A percentile compares a stretch with the other conserved stretches of the same genome.
These are phyloP conservation scores for Phytopythium chamaehyphon DNA, from an alignment of 352 stramenopile species.

Conservation along the genomic window DNA sequence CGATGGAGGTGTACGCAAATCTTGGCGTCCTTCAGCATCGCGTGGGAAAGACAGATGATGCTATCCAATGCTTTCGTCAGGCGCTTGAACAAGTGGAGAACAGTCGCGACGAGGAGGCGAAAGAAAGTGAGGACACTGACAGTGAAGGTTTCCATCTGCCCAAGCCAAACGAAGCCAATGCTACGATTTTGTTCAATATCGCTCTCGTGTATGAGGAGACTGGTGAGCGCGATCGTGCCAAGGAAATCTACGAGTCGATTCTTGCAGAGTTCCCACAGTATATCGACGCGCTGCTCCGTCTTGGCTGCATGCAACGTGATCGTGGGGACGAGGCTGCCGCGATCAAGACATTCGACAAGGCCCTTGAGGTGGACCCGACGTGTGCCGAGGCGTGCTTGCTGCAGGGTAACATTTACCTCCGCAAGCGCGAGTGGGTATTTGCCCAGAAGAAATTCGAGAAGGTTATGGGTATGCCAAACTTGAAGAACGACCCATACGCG, in stretches of 20 bases:
- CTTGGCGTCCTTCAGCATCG: slow-evolving; percentile 78
- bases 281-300: slow-evolving; percentile 91
- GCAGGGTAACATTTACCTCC: slow-evolving; percentile 95
- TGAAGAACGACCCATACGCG: slow-evolving; percentile 96
- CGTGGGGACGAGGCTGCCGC: slow-evolving; percentile 88
- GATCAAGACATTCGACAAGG: slow-evolving; percentile 92
- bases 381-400: slow-evolving; percentile 92
- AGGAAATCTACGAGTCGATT: slow-evolving; percentile 93
- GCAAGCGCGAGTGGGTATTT: slow-evolving; percentile 93
- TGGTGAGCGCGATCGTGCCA: slow-evolving; percentile 86
- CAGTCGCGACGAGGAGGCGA: slow-evolving; percentile 36
- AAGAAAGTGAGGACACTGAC: slow-evolving; percentile 32
- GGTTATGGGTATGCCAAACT: slow-evolving; percentile 93
- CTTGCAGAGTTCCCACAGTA: slow-evolving; percentile 92
- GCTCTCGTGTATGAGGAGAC: slow-evolving; percentile 92
- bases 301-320: slow-evolving; percentile 94
- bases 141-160: slow-evolving; percentile 17
- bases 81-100: slow-evolving; percentile 55
- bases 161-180: slow-evolving; percentile 69
- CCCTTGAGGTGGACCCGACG: slow-evolving; percentile 87
- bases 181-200: slow-evolving; percentile 96
- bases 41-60: slow-evolving; percentile 86
- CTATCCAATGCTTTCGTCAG: slow-evolving; percentile 89
- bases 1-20: slow-evolving; percentile 85
- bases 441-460: slow-evolving; percentile 93